Percentiles rank a stretch among this genome's conserved stretches.
Conservation (phyloP, 2,329 filamentous ascomycete species). For the Trichoderma sp. region DNA sequence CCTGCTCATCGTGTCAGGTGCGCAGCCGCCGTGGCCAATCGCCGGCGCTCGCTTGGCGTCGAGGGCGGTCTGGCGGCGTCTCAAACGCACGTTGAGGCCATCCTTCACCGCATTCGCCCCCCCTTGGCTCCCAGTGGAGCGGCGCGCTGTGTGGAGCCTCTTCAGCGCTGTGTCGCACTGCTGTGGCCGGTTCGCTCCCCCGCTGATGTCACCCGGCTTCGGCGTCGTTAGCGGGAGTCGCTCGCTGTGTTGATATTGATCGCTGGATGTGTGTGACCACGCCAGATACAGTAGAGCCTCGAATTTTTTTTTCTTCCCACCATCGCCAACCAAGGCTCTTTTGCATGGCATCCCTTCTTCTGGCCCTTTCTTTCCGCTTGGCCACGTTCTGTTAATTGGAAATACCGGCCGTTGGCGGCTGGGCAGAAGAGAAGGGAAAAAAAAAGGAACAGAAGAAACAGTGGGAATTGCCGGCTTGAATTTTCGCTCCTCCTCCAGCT, state of each 20-base stretch:
- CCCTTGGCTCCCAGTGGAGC: constrained; percentile 14
- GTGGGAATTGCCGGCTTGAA: not conserved
- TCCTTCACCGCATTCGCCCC: constrained; percentile 18
- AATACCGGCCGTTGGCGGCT: constrained; percentile 1
- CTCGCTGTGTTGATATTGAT: not conserved
- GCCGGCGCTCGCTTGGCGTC: not conserved
- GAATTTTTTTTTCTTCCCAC: not conserved
- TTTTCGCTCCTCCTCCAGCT: not conserved
- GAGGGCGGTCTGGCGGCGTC: constrained; percentile 1
- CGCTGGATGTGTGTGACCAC: constrained; percentile 1
- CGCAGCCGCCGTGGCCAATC: not conserved
- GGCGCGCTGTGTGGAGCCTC: constrained; percentile 4
- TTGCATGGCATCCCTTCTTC: not conserved
- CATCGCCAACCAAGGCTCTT: not conserved
- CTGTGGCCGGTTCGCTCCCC: constrained; percentile 9
- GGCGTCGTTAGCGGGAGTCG: not conserved
- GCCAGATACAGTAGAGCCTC: not conserved
- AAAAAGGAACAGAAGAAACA: not conserved
- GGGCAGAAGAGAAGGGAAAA: not conserved
- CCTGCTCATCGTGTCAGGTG: constrained; percentile 14
- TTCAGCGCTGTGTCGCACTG: constrained; percentile 21
- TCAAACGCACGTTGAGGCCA: constrained; percentile 11
- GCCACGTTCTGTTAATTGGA: not conserved
- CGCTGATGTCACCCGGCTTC: constrained; percentile 28
- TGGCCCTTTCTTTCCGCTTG: not conserved